Evolutionary conservation across 163 green algal genomes (phyloP), one percentile per base, ranked within the genome.

Genomic region (Scenedesmus sp.): DNA sequence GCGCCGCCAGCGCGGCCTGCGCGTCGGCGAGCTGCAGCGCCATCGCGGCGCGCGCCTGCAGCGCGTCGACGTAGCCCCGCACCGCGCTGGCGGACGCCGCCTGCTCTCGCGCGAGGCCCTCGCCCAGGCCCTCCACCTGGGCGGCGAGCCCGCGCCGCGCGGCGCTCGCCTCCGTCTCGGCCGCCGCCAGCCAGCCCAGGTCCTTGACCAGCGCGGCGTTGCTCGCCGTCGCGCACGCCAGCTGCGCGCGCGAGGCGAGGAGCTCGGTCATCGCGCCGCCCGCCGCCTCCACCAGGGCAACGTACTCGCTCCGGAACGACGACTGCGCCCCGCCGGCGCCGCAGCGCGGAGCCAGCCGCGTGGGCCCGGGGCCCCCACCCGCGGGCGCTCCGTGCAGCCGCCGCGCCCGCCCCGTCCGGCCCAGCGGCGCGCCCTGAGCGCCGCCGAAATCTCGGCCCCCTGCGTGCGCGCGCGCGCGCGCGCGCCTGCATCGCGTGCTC

Each of bases 241-340:
- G 31, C 57, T 13, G 57, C 14, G 17, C 18, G 17, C n/a, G 44
- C 63, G 60, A 45, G 50, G 33, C 31, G 15, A 91, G 79, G 47
- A 89, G 84, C 72, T 89, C 81, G 29, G 75, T 58, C 45, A 85
- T 85, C 13, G 82, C 80, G n/a, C 85, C 78, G 39, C 75, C 60
- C 22, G 58, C 69, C n/a, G 77, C 58, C 60, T 83, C 60, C 9
- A 75, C 75, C 54, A 90, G 63, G 18, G 77, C 65, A 17, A 90
- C 67, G 72, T 87, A 90, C 58, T 89, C 86, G 51, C 73, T 84
- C 66, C 84, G 84, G 82, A 89, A 89, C 0, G 78, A 70, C 3
- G 85, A 76, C 84, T 89, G 77, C 28, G 34, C 11, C 4, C 42
- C n/a, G n/a, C n/a, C n/a, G n/a, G n/a, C n/a, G n/a, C n/a, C n/a